Percentiles rank a stretch among this genome's conserved stretches.
Evolutionary conservation across 306 rosid genomes (phyloP).

Genomic region (Vigna radiata): DNA sequence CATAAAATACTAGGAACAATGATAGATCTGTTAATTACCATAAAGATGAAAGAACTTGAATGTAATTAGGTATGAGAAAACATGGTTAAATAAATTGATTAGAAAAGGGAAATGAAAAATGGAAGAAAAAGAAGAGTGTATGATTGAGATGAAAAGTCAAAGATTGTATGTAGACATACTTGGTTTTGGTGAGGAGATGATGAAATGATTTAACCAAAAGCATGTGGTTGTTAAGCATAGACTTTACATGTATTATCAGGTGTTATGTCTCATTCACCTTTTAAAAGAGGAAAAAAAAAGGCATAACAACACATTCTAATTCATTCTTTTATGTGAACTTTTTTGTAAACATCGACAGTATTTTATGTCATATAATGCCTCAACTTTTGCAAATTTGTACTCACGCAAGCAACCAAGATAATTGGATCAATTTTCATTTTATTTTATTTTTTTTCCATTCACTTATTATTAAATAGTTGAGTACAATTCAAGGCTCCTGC

Average conservation of each 20-base stretch:
- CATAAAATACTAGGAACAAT: background rate
- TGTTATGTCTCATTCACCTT: slow-evolving; percentile 61
- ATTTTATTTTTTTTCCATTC: background rate
- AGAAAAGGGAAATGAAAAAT: background rate
- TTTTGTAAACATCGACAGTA: slow-evolving; percentile 46
- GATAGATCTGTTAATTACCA: too few species aligned
- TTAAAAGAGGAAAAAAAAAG: slow-evolving; percentile 29
- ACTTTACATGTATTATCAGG: slow-evolving; percentile 57
- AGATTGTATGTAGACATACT: slow-evolving; percentile 25
- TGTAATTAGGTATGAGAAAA: too few species aligned
- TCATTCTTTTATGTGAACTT: slow-evolving; percentile 52
- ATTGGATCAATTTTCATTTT: slow-evolving; percentile 44
- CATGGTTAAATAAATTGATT: too few species aligned
- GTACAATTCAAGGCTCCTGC: slow-evolving; percentile 44
- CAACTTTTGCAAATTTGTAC: slow-evolving; percentile 54
- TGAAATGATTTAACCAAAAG: slow-evolving; percentile 58
- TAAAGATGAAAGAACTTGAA: too few species aligned
- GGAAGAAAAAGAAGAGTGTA: background rate
- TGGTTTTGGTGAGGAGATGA: slow-evolving; percentile 49
- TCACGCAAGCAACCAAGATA: slow-evolving; percentile 43
- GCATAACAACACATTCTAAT: slow-evolving; percentile 44
- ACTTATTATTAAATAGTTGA: slow-evolving; percentile 16
- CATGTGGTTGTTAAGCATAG: slow-evolving; percentile 62
- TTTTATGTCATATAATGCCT: slow-evolving; percentile 48
- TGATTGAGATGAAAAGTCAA: slow-evolving; percentile 46